Conservation (phyloP, 495 filamentous ascomycete species). For the Aspergillus taichungensis region DNA sequence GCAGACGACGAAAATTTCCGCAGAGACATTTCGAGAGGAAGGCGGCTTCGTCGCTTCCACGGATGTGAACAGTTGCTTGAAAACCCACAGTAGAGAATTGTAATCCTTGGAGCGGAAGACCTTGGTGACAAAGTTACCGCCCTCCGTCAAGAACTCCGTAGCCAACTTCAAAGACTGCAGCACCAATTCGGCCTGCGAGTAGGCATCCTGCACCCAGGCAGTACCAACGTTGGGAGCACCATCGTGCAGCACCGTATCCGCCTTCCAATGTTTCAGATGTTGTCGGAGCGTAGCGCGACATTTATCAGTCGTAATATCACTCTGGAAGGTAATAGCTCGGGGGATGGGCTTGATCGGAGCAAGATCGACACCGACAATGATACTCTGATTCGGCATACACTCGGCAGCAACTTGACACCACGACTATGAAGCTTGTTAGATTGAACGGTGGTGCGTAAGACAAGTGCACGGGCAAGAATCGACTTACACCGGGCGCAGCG, state of each 20-base stretch:
- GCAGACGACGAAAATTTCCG: constrained; percentile 97
- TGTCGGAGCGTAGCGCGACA: constrained; percentile 84
- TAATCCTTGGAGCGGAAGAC: constrained; percentile 98
- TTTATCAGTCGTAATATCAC: constrained; percentile 96
- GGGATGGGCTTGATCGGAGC: constrained; percentile 94
- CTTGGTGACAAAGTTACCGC: constrained; percentile 94
- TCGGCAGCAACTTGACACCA: constrained; percentile 99
- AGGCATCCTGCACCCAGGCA: constrained; percentile 97
- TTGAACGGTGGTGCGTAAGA: too few relatives aligned
- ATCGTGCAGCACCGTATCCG: constrained; percentile 94
- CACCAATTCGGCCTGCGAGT: constrained; percentile 92
- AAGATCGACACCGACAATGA: constrained; percentile 93
- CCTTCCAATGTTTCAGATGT: constrained; percentile 96
- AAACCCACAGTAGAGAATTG: constrained; percentile 92
- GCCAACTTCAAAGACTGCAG: constrained; percentile 87
- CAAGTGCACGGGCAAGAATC: too few relatives aligned
- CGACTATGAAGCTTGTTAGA: constrained; percentile 48
- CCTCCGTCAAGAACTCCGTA: constrained; percentile 83
- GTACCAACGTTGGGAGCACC: constrained; percentile 97
- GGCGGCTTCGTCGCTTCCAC: constrained; percentile 97
- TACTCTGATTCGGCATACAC: constrained; percentile 80
- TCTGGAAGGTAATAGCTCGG: constrained; percentile 87
- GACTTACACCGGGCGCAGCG: constrained; percentile 82
- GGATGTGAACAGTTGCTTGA: constrained; percentile 89
- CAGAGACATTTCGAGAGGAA: constrained; percentile 88